Percentiles rank a stretch among this genome's conserved stretches.
phyloP scores from a whole-genome alignment of 1,284 basidiomycete species.

The Neolentinus lepideus region DNA sequence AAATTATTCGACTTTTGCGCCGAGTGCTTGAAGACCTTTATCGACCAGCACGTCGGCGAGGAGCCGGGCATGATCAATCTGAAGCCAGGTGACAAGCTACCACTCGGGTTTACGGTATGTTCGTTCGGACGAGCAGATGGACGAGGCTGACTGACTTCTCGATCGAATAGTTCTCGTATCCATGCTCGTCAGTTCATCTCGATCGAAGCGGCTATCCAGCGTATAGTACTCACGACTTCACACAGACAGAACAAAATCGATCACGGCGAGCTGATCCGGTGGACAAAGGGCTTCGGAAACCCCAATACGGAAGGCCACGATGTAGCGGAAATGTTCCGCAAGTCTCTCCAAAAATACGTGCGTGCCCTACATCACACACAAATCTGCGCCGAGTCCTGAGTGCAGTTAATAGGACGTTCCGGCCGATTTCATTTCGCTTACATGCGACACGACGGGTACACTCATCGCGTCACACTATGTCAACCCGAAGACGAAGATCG shows the following conservation, averaged over 20 bases:
- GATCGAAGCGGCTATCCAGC: not conserved
- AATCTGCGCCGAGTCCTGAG: not conserved
- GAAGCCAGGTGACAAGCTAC: slow-evolving; percentile 63
- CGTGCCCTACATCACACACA: slow-evolving; percentile 15
- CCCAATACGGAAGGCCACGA: slow-evolving; percentile 89
- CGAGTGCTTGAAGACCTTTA: slow-evolving; percentile 87
- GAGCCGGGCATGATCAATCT: slow-evolving; percentile 44
- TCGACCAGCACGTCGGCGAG: slow-evolving; percentile 68
- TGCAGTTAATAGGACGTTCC: slow-evolving; percentile 48
- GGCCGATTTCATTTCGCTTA: slow-evolving; percentile 77
- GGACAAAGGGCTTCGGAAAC: slow-evolving; percentile 98
- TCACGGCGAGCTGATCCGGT: slow-evolving; percentile 91
- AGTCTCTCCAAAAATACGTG: slow-evolving; percentile 73
- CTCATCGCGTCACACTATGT: slow-evolving; percentile 97
- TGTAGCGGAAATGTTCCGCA: slow-evolving; percentile 88
- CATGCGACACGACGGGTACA: slow-evolving; percentile 97
- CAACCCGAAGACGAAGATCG: slow-evolving; percentile 85
- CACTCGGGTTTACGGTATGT: slow-evolving; percentile 90
- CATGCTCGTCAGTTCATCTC: slow-evolving; percentile 60
- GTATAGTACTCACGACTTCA: slow-evolving; percentile 1
- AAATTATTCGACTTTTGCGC: slow-evolving; percentile 97
- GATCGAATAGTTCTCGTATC: slow-evolving; percentile 77
- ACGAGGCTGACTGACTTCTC: slow-evolving; percentile 1
- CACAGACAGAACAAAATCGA: slow-evolving; percentile 86
- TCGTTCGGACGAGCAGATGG: not conserved